Evolutionary conservation across 2,329 filamentous ascomycete species (phyloP).

Genomic region (Monilinia aucupariae): DNA sequence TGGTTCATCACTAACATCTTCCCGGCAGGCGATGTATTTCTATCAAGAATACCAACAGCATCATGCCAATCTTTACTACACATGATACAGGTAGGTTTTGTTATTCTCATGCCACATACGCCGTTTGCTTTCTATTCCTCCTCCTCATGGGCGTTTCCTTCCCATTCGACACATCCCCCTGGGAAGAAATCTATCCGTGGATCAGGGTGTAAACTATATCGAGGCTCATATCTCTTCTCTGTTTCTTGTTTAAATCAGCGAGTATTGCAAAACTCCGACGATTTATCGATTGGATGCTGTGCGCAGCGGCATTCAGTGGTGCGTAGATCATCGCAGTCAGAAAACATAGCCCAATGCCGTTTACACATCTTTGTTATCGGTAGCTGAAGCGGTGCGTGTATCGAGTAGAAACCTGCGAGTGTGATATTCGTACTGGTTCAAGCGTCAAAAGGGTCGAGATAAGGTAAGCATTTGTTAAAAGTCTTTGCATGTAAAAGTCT

Average conservation of each 20-base stretch:
- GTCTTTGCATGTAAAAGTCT: not conserved
- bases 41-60: not conserved
- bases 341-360: not conserved
- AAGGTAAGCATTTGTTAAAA: not conserved
- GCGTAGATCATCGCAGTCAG: not conserved
- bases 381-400: not conserved
- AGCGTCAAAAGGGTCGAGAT: not conserved
- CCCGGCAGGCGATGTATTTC: not conserved
- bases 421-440: not conserved
- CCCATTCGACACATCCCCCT: conserved; percentile 6
- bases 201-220: not conserved
- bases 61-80: not conserved
- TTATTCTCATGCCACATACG: not conserved
- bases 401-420: not conserved
- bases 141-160: not conserved
- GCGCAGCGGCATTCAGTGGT: not conserved
- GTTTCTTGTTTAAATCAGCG: not conserved
- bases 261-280: not conserved
- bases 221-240: not conserved
- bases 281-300: not conserved
- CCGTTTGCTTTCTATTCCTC: too few species aligned
- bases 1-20: not conserved
- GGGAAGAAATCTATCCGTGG: not conserved
- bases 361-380: not conserved
- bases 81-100: not conserved